These are phyloP conservation scores for Groenewaldozyma sp. DNA, from an alignment of 1,139 yeast species.

Conservation along the genomic window DNA sequence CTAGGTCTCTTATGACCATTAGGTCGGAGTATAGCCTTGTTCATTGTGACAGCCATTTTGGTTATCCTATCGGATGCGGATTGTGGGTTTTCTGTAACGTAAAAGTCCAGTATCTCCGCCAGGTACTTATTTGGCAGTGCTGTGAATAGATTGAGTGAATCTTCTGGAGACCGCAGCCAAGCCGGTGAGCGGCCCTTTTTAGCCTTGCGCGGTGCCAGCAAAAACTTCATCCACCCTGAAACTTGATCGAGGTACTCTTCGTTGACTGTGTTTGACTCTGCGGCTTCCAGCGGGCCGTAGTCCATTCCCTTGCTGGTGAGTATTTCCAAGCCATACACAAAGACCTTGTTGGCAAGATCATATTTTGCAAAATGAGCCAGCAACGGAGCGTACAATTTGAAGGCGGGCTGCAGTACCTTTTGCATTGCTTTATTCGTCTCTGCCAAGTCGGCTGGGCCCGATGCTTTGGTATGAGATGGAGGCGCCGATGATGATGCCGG, in stretches of 20 bases:
- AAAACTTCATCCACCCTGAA: slow-evolving; percentile 12
- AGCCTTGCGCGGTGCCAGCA: slow-evolving; percentile 5
- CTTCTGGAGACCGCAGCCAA: slow-evolving; percentile 8
- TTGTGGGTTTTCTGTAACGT: neutral
- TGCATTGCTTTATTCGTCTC: slow-evolving; percentile 5
- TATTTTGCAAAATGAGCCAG: slow-evolving; percentile 14
- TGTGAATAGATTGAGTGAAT: slow-evolving; percentile 8
- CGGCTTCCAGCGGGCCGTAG: neutral
- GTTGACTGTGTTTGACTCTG: neutral
- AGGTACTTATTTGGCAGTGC: slow-evolving; percentile 9
- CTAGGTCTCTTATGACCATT: neutral
- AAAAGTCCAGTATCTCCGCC: slow-evolving; percentile 7
- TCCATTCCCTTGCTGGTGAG: slow-evolving; percentile 5
- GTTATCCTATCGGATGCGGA: slow-evolving; percentile 7
- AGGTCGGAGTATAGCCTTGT: neutral
- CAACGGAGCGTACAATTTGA: slow-evolving; percentile 19
- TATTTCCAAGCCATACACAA: slow-evolving; percentile 12
- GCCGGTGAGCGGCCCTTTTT: no score
- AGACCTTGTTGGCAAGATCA: slow-evolving; percentile 15
- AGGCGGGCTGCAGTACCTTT: slow-evolving; percentile 7
- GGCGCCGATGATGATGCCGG: slow-evolving; percentile 13
- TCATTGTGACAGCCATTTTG: slow-evolving; percentile 4
- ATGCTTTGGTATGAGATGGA: neutral
- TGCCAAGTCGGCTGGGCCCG: no score
- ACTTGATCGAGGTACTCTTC: neutral